Evolutionary conservation across 2,329 filamentous ascomycete species (phyloP).

Genomic region (Exophiala xenobiotica): DNA sequence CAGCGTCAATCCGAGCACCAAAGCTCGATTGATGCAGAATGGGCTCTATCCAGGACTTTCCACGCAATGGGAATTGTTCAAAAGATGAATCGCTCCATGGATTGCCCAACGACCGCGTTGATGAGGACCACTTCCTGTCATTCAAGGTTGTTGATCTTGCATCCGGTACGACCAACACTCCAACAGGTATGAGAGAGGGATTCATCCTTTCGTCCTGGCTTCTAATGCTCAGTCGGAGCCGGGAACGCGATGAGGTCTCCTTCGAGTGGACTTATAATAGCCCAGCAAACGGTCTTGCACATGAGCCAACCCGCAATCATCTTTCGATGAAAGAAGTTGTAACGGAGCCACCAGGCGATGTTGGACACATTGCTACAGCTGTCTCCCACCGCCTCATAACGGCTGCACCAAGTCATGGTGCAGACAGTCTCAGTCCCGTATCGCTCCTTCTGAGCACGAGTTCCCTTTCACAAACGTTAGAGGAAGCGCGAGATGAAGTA

Average conservation of each 20-base stretch:
- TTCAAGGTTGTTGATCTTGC: conserved; percentile 35
- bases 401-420: conserved; percentile 45
- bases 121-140: conserved; percentile 19
- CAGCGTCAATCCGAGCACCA: neutral
- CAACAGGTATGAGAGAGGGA: conserved; percentile 43
- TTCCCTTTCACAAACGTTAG: conserved; percentile 6
- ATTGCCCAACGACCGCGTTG: neutral
- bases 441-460: conserved; percentile 17
- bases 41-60: conserved; percentile 7
- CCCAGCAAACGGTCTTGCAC: conserved; percentile 16
- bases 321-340: conserved; percentile 38
- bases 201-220: conserved; percentile 47
- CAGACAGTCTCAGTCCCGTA: conserved; percentile 44
- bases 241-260: conserved; percentile 39
- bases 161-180: conserved; percentile 29
- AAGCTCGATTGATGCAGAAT: neutral
- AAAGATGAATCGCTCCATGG: neutral
- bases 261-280: conserved; percentile 44
- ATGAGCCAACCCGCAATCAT: conserved; percentile 22
- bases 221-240: conserved; percentile 44
- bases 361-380: conserved; percentile 32
- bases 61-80: neutral
- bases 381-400: conserved; percentile 33
- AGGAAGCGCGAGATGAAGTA: conserved; percentile 10
- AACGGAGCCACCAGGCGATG: conserved; percentile 35